Evolutionary conservation across 148 eudicot species (phyloP).

Genomic region (Salicornia ramosissima): DNA sequence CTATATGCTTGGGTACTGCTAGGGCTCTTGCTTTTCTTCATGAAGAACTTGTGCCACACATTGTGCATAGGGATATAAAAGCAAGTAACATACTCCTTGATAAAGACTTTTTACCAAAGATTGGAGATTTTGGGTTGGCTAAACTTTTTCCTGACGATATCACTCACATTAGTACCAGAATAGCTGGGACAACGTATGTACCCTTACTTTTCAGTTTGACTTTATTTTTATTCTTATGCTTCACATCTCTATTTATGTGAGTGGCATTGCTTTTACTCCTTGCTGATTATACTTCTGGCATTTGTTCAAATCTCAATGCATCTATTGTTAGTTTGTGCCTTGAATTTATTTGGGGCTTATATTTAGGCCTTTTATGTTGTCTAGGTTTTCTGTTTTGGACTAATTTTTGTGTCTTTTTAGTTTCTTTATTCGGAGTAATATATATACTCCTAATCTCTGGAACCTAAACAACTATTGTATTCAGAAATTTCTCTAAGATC

Average conservation of each 20-base stretch:
- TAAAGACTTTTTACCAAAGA: slow-evolving; percentile 59
- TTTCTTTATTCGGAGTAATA: too few species aligned
- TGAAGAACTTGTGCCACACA: slow-evolving; percentile 89
- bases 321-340: background rate
- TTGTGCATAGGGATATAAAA: slow-evolving; percentile 94
- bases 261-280: background rate
- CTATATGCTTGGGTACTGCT: slow-evolving; percentile 78
- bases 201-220: background rate
- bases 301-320: background rate
- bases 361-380: too few species aligned
- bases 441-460: too few species aligned
- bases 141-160: slow-evolving; percentile 87
- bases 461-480: too few species aligned
- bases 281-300: background rate
- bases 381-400: too few species aligned
- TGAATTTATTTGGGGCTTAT: background rate
- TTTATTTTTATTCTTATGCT: background rate
- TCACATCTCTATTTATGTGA: background rate
- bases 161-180: slow-evolving; percentile 85
- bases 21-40: slow-evolving; percentile 81
- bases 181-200: slow-evolving; percentile 95
- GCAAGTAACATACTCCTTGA: slow-evolving; percentile 92
- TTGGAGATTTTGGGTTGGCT: slow-evolving; percentile 98
- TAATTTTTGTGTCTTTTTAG: too few species aligned
- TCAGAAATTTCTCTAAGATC: too few species aligned